Conservation (phyloP, 75 land plant species). For the Picea glauca region DNA sequence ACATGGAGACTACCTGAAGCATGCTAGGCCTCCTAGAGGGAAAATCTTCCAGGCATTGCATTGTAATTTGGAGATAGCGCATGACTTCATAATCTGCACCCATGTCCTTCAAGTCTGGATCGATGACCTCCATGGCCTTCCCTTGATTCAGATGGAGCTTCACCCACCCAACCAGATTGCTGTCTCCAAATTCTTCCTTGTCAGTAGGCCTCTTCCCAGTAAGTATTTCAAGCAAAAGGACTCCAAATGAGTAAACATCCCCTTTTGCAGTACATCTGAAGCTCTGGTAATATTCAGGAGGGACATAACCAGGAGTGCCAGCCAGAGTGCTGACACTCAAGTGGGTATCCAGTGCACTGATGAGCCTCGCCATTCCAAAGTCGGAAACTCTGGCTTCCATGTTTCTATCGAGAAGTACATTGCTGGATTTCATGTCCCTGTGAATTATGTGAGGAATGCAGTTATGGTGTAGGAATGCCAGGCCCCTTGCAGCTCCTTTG, state of each 20-base stretch:
- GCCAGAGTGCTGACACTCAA: conserved; percentile 76
- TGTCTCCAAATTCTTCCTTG: conserved; percentile 83
- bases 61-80: conserved; percentile 47
- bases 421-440: conserved; percentile 87
- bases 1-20: conserved; percentile 72
- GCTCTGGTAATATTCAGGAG: conserved; percentile 90
- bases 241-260: conserved; percentile 79
- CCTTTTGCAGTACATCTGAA: conserved; percentile 80
- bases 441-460: conserved; percentile 92
- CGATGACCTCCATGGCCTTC: conserved; percentile 53
- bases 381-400: conserved; percentile 83
- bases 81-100: conserved; percentile 47
- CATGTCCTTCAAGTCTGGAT: conserved; percentile 35
- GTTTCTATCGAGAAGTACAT: conserved; percentile 64
- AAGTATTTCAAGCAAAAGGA: conserved; percentile 62
- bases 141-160: conserved; percentile 56
- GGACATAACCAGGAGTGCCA: conserved; percentile 88
- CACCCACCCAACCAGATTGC: conserved; percentile 76
- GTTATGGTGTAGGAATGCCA: conserved; percentile 79
- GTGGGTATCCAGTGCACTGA: conserved; percentile 82
- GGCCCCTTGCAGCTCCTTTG: conserved; percentile 70
- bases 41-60: conserved; percentile 68
- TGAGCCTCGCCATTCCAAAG: conserved; percentile 87
- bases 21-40: conserved; percentile 74
- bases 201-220: conserved; percentile 70